phyloP scores from a whole-genome alignment of 1,139 yeast genomes.

The Debaryomycetaceae sp. region DNA sequence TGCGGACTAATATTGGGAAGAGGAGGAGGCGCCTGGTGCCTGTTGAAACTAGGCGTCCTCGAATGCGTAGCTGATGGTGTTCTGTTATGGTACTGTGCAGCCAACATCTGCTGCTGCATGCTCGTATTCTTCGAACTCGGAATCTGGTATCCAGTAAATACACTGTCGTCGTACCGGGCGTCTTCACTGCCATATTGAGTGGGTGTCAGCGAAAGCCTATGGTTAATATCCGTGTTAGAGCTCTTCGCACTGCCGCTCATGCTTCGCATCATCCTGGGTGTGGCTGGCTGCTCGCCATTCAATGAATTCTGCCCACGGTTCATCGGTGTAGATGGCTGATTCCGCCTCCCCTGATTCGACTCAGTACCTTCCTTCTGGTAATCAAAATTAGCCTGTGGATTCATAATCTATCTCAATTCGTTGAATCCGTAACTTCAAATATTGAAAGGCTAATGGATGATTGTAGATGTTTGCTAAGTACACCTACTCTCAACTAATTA shows the following conservation, averaged over 20 bases:
- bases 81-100: not conserved
- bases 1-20: slow-evolving; percentile 7
- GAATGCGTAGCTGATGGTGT: slow-evolving; percentile 3
- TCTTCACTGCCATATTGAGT: slow-evolving; percentile 3
- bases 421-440: not conserved
- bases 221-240: slow-evolving; percentile 9
- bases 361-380: slow-evolving; percentile 4
- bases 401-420: slow-evolving; percentile 4
- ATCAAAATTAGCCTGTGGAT: slow-evolving; percentile 11
- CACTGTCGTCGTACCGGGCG: not conserved
- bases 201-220: slow-evolving; percentile 7
- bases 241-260: slow-evolving; percentile 37
- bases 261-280: slow-evolving; percentile 75
- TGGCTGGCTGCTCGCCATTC: slow-evolving; percentile 50
- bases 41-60: slow-evolving; percentile 8
- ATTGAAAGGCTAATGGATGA: not conserved
- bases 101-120: slow-evolving; percentile 2
- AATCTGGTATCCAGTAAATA: not conserved
- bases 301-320: slow-evolving; percentile 2
- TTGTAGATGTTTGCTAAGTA: not conserved
- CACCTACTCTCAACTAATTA: not conserved
- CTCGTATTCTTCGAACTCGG: slow-evolving; percentile 3
- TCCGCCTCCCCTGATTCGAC: slow-evolving; percentile 1
- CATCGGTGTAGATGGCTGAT: not conserved
- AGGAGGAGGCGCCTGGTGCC: slow-evolving; percentile 6